Evolutionary conservation across 1,284 basidiomycete species (phyloP), one percentile per base, ranked within the genome.

Genomic region (Taiwanofungus camphoratus): DNA sequence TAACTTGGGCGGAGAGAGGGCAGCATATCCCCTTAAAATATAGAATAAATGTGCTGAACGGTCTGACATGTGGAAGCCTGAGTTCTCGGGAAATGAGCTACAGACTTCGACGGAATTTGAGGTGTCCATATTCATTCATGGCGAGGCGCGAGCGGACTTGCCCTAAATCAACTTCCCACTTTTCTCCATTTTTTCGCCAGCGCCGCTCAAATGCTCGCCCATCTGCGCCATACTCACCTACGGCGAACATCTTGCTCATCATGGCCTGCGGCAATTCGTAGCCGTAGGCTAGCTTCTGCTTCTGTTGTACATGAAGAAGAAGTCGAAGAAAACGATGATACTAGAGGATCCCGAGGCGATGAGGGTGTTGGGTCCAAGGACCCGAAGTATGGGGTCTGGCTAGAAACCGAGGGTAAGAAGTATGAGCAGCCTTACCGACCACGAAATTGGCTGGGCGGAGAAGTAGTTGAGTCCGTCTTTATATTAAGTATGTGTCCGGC

Each of bases 401-500:
- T 70, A 39, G 44, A 56, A n/a, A 55, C 52, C 4, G 55, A 62
- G 19, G 72, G 67, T 9, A 52, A 52, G 27, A 55, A 63, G 23
- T 74, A 61, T 49, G 65, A 62, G 55, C 50, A 63, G 24, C 64
- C 74, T 4, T 56, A 63, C 30, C 57, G 57, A 30, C 70, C 77
- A 19, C 66, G 67, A 37, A 76, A 78, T 41, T 84, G 80, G 78
- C 66, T 84, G 18, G 74, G 76, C 51, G 68, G 64, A 26, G 58
- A 70, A 56, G 68, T 71, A 68, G 79, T 77, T 74, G 63, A 70
- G 70, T 71, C 55, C 57, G 57, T 66, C 52, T 34, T 44, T 40
- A 38, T 19, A 21, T 36, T n/a, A n/a, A n/a, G n/a, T n/a, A n/a
- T n/a, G n/a, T n/a, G n/a, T n/a, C n/a, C n/a, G n/a, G n/a, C n/a